Evolutionary conservation across 2,329 filamentous ascomycete species (phyloP).

Genomic region (Hymenotorrendiella dingleyae): DNA sequence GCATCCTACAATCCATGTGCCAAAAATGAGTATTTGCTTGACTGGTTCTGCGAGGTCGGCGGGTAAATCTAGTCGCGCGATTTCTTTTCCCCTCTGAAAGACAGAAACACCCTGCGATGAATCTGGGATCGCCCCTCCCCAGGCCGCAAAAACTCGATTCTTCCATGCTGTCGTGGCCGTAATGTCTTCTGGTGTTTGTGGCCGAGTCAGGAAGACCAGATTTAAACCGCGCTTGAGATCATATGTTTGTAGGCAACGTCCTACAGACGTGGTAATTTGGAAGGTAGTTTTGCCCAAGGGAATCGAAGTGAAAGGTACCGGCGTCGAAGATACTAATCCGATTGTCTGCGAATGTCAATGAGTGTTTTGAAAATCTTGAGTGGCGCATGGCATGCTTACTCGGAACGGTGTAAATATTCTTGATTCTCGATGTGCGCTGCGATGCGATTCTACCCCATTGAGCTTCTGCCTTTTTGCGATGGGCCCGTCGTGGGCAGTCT

Average conservation of each 20-base stretch:
- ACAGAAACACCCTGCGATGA: conserved; percentile 72
- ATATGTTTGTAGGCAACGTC: conserved; percentile 88
- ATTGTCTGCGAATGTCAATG: conserved; percentile 60
- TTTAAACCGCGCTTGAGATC: conserved; percentile 86
- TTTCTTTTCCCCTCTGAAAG: conserved; percentile 84
- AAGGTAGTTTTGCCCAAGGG: conserved; percentile 91
- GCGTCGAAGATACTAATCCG: conserved; percentile 85
- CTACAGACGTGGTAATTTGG: conserved; percentile 93
- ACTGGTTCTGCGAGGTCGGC: conserved; percentile 63
- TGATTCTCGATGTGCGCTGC: conserved; percentile 48
- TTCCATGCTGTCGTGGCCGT: conserved; percentile 87
- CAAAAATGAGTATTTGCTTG: conserved; percentile 73
- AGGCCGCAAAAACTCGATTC: conserved; percentile 81
- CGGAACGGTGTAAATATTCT: conserved; percentile 90
- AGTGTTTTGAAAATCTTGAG: not conserved
- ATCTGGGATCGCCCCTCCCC: conserved; percentile 57
- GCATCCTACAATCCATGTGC: conserved; percentile 84
- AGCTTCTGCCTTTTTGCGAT: conserved; percentile 74
- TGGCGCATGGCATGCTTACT: conserved; percentile 47
- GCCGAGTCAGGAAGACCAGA: conserved; percentile 86
- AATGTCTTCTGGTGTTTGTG: conserved; percentile 79
- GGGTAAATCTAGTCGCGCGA: conserved; percentile 68
- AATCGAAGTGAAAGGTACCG: conserved; percentile 82
- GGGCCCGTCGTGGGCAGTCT: conserved; percentile 49
- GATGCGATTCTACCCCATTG: conserved; percentile 35